phyloP scores from a whole-genome alignment of 2,329 filamentous ascomycete species.

The Trichophyton equinum region DNA sequence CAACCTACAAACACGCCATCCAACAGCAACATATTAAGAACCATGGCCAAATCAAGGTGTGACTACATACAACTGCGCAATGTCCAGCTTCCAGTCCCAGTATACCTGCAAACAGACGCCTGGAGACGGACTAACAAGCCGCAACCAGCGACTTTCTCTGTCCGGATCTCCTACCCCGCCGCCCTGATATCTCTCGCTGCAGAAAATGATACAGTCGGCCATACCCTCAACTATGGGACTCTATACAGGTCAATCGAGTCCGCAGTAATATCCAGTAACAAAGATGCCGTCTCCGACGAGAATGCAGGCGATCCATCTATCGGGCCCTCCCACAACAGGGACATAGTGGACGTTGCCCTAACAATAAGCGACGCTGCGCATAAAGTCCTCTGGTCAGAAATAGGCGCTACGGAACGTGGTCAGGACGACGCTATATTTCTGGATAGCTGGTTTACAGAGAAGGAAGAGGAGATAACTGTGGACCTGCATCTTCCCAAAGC shows the following conservation, averaged over 20 bases:
- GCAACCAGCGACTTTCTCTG: constrained; percentile 33
- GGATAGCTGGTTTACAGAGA: not conserved
- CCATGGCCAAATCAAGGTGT: not conserved
- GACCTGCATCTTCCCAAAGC: constrained; percentile 34
- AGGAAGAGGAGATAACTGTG: constrained; percentile 25
- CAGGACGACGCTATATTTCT: not conserved
- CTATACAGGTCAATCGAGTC: constrained; percentile 31
- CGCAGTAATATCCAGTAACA: not conserved
- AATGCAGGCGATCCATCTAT: not conserved
- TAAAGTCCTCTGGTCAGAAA: constrained; percentile 4
- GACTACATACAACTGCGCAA: constrained; percentile 26
- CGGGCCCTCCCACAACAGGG: not conserved
- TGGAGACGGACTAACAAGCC: constrained; percentile 35
- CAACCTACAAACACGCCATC: not conserved
- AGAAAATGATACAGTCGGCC: constrained; percentile 32
- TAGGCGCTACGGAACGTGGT: not conserved
- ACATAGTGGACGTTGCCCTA: not conserved
- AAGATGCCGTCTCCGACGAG: not conserved
- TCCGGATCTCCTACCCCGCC: constrained; percentile 33
- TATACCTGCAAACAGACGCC: constrained; percentile 32
- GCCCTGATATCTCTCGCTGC: constrained; percentile 28
- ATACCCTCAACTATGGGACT: constrained; percentile 38
- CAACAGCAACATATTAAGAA: not conserved
- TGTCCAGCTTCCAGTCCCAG: constrained; percentile 33
- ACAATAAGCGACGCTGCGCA: not conserved